These are phyloP conservation scores for Lichtheimia corymbifera DNA, from an alignment of 371 early-diverging fungal species.

Conservation along the genomic window DNA sequence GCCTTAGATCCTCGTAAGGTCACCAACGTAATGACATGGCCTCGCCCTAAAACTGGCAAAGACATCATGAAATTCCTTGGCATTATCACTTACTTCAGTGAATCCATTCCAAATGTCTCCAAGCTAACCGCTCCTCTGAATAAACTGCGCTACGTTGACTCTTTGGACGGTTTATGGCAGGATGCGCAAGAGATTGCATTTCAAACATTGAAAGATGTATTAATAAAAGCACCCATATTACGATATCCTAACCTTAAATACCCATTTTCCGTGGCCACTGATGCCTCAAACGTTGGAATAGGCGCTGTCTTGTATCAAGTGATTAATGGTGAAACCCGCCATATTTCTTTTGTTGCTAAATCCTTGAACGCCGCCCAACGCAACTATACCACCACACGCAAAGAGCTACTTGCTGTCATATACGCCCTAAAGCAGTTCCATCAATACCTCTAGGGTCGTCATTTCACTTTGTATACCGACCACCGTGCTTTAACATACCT, in stretches of 20 bases:
- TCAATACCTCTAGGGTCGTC: conserved; percentile 25
- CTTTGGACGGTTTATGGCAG: neutral
- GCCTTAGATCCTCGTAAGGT: conserved; percentile 16
- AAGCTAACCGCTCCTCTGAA: conserved; percentile 18
- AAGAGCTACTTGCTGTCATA: conserved; percentile 15
- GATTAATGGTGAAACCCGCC: conserved; percentile 5
- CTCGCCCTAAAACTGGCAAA: conserved; percentile 8
- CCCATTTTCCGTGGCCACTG: conserved; percentile 36
- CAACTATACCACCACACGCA: conserved; percentile 4
- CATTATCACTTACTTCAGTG: conserved; percentile 26
- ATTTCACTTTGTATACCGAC: conserved; percentile 20
- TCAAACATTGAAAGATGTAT: conserved; percentile 4
- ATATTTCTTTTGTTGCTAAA: neutral
- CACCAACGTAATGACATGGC: conserved; percentile 12
- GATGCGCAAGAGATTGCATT: conserved; percentile 11
- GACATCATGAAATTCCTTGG: conserved; percentile 19
- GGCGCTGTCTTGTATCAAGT: conserved; percentile 16
- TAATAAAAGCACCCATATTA: conserved; percentile 8
- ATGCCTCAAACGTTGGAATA: conserved; percentile 30
- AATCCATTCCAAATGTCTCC: conserved; percentile 16
- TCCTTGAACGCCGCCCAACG: conserved; percentile 6
- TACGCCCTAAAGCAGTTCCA: conserved; percentile 23
- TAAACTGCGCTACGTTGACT: conserved; percentile 9
- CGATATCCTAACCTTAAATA: conserved; percentile 23
- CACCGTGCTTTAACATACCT: conserved; percentile 20